Percentiles rank a stretch among this genome's conserved stretches.
phyloP scores from a whole-genome alignment of 345 rosid genomes.

The Populus deltoides region DNA sequence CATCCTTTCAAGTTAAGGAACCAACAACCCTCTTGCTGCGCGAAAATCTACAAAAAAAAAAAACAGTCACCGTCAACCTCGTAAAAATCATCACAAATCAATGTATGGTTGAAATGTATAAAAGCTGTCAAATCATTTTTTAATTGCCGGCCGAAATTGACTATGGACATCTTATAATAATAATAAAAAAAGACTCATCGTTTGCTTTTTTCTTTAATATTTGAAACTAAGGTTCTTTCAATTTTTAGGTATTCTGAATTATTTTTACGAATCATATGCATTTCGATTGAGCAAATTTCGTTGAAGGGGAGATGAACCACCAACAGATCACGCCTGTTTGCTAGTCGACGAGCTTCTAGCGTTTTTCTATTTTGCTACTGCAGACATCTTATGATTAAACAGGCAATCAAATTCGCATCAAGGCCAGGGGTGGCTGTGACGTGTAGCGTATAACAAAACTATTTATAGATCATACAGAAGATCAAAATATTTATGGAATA shows the following conservation, averaged over 20 bases:
- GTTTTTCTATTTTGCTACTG: not conserved
- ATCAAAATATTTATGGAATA: too few relatives aligned
- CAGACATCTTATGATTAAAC: not conserved
- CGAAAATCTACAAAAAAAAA: too few relatives aligned
- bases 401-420: not conserved
- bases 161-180: not conserved
- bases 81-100: not conserved
- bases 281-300: not conserved
- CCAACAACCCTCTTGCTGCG: not conserved
- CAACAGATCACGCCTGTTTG: not conserved
- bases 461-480: too few relatives aligned
- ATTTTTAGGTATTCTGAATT: too few relatives aligned
- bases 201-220: not conserved
- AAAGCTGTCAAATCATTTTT: slow-evolving; percentile 26
- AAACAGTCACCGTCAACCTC: too few relatives aligned
- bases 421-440: not conserved
- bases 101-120: not conserved
- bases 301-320: not conserved
- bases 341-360: not conserved
- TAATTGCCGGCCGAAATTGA: slow-evolving; percentile 21
- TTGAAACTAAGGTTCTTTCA: too few relatives aligned
- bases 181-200: not conserved
- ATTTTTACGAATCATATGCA: not conserved
- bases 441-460: too few relatives aligned
- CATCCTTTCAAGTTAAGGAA: slow-evolving; percentile 21